Percentiles rank a stretch among this genome's conserved stretches.
These are phyloP conservation scores for Angomonas ambiguus DNA, from an alignment of 208 protist species.

Conservation along the genomic window DNA sequence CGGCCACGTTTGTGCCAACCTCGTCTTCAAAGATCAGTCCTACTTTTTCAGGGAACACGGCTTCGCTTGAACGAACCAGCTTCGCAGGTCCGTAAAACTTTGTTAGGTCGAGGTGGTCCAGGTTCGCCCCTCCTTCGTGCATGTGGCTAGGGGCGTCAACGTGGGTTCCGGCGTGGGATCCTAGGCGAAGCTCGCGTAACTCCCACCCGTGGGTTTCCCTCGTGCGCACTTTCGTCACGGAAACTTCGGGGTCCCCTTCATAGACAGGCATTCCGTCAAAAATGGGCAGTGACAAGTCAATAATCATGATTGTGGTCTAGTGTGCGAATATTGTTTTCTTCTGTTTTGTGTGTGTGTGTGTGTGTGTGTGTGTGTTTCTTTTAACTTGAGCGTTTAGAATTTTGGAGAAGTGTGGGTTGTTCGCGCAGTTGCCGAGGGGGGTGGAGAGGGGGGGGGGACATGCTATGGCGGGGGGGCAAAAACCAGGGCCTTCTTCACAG, in stretches of 20 bases:
- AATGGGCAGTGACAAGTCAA: slow-evolving; percentile 29
- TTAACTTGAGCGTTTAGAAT: no score
- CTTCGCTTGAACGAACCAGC: slow-evolving; percentile 9
- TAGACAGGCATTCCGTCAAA: slow-evolving; percentile 41
- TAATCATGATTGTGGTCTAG: slow-evolving; percentile 11
- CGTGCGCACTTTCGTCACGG: slow-evolving; percentile 29
- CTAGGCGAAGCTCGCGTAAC: slow-evolving; percentile 28
- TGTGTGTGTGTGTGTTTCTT: no score
- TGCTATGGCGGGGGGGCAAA: no score
- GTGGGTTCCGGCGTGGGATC: slow-evolving; percentile 47
- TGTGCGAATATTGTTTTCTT: background rate
- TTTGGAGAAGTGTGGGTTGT: no score
- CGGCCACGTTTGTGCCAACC: slow-evolving; percentile 15
- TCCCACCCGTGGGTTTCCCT: slow-evolving; percentile 40
- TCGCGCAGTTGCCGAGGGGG: no score
- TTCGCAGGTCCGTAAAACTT: slow-evolving; percentile 33
- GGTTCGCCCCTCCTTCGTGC: slow-evolving; percentile 24
- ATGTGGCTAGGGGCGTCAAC: slow-evolving; percentile 48
- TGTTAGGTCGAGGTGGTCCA: slow-evolving; percentile 31
- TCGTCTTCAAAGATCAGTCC: slow-evolving; percentile 31
- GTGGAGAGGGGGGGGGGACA: no score
- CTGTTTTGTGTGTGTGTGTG: background rate
- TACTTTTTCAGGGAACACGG: slow-evolving; percentile 6
- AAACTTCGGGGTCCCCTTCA: slow-evolving; percentile 36
- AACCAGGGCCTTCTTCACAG: no score